Conservation (phyloP, 208 protist genomes). For the Trypanosoma mega region DNA sequence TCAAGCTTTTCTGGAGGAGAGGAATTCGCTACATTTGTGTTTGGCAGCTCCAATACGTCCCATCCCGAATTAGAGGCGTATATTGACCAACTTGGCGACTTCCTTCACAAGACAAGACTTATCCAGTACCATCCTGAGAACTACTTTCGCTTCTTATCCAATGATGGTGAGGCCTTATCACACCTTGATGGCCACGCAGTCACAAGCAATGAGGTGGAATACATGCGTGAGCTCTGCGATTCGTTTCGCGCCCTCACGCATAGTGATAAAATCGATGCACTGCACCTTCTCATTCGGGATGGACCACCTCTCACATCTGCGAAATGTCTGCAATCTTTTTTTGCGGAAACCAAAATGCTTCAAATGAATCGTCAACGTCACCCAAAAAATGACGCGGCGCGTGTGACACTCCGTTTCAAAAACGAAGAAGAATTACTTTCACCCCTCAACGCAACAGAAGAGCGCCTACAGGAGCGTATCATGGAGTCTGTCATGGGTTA, state of each 20-base stretch:
- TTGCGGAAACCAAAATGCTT: slow-evolving; percentile 25
- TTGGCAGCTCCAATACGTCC: background rate
- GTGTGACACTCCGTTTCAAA: slow-evolving; percentile 33
- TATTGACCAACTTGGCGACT: slow-evolving; percentile 60
- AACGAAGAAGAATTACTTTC: background rate
- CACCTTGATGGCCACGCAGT: slow-evolving; percentile 53
- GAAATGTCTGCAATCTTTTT: slow-evolving; percentile 28
- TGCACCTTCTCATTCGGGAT: slow-evolving; percentile 43
- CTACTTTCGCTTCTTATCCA: slow-evolving; percentile 60
- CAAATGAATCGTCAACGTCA: slow-evolving; percentile 28
- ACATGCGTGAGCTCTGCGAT: slow-evolving; percentile 45
- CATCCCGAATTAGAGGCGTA: slow-evolving; percentile 44
- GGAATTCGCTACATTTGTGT: background rate
- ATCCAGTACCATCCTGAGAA: slow-evolving; percentile 80
- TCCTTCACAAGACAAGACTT: slow-evolving; percentile 55
- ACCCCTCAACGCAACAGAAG: background rate
- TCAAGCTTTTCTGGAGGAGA: slow-evolving; percentile 18
- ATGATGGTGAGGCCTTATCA: slow-evolving; percentile 20
- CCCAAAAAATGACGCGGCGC: slow-evolving; percentile 43
- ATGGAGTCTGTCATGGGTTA: slow-evolving; percentile 55
- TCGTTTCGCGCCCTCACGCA: slow-evolving; percentile 37
- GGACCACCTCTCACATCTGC: slow-evolving; percentile 37
- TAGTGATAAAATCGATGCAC: slow-evolving; percentile 26
- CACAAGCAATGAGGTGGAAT: slow-evolving; percentile 40
- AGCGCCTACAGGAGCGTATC: slow-evolving; percentile 31